Conservation (phyloP, 805 yeast species). For the Maudiozyma serrabonitensis region DNA sequence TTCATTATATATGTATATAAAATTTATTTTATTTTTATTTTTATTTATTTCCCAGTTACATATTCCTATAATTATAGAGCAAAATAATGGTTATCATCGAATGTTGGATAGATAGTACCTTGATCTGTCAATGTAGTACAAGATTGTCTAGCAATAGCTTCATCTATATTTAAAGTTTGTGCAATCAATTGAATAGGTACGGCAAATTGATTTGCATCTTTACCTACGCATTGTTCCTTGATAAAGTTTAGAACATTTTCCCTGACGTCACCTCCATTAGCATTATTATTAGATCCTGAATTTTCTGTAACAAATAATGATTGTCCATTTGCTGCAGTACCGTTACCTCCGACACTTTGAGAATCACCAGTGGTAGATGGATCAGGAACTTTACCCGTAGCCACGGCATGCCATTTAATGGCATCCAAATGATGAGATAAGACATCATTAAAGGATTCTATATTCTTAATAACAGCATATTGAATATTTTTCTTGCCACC, state of each 20-base stretch:
- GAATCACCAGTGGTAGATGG: slow-evolving; percentile 4
- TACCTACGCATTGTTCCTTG: slow-evolving; percentile 36
- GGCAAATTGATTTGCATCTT: slow-evolving; percentile 55
- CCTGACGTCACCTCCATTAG: slow-evolving; percentile 24
- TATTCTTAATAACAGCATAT: slow-evolving; percentile 47
- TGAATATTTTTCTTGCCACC: slow-evolving; percentile 55
- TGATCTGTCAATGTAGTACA: slow-evolving; percentile 52
- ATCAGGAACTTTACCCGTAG: slow-evolving; percentile 38
- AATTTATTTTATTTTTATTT: too few relatives aligned
- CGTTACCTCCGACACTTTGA: not conserved
- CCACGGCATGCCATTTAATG: slow-evolving; percentile 44
- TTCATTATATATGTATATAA: too few relatives aligned
- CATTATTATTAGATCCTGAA: slow-evolving; percentile 22
- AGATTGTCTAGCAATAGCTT: slow-evolving; percentile 39
- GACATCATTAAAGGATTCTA: slow-evolving; percentile 58
- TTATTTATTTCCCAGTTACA: not conserved
- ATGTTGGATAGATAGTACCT: slow-evolving; percentile 61
- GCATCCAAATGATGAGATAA: slow-evolving; percentile 60
- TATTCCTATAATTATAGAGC: slow-evolving; percentile 29
- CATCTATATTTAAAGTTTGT: slow-evolving; percentile 43
- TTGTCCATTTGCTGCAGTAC: slow-evolving; percentile 7
- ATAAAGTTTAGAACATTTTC: slow-evolving; percentile 41
- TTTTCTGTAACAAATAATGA: slow-evolving; percentile 39
- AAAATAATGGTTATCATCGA: slow-evolving; percentile 54
- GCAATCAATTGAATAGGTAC: slow-evolving; percentile 58